These are phyloP conservation scores for Lactarius indigo DNA, from an alignment of 768 basidiomycete species.

Conservation along the genomic window DNA sequence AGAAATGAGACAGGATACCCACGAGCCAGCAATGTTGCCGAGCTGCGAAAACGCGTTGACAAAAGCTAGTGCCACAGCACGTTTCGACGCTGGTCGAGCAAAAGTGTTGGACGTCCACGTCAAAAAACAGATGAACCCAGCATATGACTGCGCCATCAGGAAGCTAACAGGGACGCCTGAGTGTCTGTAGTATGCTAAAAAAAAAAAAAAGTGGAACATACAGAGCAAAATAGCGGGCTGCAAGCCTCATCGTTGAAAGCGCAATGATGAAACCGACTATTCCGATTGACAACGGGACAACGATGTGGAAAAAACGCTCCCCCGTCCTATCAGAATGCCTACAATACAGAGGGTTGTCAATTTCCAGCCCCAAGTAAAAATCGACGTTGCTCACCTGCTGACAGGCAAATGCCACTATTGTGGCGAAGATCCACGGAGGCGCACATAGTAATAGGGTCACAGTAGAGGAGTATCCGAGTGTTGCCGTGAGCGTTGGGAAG, in stretches of 20 bases:
- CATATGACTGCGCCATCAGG: constrained; percentile 71
- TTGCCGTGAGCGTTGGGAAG: constrained; percentile 73
- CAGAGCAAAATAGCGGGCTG: constrained; percentile 63
- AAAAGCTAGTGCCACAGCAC: constrained; percentile 80
- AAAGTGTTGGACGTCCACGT: constrained; percentile 56
- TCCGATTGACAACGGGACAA: constrained; percentile 50
- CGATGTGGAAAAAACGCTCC: constrained; percentile 71
- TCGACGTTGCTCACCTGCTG: constrained; percentile 36
- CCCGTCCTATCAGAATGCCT: constrained; percentile 68
- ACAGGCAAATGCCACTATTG: constrained; percentile 50
- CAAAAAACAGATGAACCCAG: constrained; percentile 65
- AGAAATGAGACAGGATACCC: constrained; percentile 33
- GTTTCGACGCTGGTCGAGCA: constrained; percentile 80
- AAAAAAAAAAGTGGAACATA: constrained; percentile 31
- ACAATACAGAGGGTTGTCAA: background rate
- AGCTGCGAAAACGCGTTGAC: constrained; percentile 80
- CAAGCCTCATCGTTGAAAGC: constrained; percentile 57
- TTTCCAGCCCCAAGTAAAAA: background rate
- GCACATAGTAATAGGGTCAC: constrained; percentile 71
- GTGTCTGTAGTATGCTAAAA: background rate
- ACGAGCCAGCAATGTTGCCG: constrained; percentile 84
- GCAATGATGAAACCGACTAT: constrained; percentile 68
- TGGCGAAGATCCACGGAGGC: constrained; percentile 70
- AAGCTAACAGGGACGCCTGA: constrained; percentile 43
- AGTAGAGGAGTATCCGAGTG: constrained; percentile 64